Evolutionary conservation across 805 yeast genomes (phyloP), one percentile per base, ranked within the genome.

Genomic region (Lachancea waltii): DNA sequence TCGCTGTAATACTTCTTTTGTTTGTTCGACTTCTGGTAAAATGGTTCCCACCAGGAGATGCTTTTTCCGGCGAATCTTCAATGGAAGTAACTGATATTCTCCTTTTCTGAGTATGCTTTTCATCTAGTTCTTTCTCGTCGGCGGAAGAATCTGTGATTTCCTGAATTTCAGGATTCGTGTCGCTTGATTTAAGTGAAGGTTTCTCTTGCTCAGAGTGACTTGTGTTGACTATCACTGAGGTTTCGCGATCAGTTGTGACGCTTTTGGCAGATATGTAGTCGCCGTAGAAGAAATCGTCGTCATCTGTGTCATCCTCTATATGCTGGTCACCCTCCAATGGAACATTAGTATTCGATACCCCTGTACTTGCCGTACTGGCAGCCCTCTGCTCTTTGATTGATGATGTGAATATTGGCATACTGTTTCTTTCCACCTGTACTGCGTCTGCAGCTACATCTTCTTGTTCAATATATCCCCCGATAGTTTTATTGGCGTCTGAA

Each of bases 231-330:
- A 28, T 27, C 3, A 24, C 11, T 2, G 33, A 25, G 17, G 30
- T 19, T 26, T 21, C 31, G 19, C 18, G 15, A 15, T 27, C 22
- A 14, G n/a, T 19, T 16, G 24, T 15, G 13, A 18, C 24, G 7
- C 23, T 33, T 7, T 20, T 33, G 17, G 24, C 16, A 3, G 38
- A 29, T 10, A 29, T 22, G 19, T 40, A 40, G 16, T 40, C 36
- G 7, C 43, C 43, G 26, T 35, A 35, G 15, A 41, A 38, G 19
- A 37, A 37, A 26, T 37, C 41, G 27, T 37, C 41, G 19, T 37
- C 41, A 14, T 36, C 45, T 25, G 11, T 26, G 7, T 38, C 30
- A n/a, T 38, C 38, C 9, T 33, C 35, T 11, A 19, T 9, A 7
- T 13, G 23, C n/a, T 34, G 23, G 25, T 34, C 37, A 19, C 13